A percentile compares a stretch with the other conserved stretches of the same genome.
phyloP scores from a whole-genome alignment of 257 asterid genomes.

The Salvia splendens region DNA sequence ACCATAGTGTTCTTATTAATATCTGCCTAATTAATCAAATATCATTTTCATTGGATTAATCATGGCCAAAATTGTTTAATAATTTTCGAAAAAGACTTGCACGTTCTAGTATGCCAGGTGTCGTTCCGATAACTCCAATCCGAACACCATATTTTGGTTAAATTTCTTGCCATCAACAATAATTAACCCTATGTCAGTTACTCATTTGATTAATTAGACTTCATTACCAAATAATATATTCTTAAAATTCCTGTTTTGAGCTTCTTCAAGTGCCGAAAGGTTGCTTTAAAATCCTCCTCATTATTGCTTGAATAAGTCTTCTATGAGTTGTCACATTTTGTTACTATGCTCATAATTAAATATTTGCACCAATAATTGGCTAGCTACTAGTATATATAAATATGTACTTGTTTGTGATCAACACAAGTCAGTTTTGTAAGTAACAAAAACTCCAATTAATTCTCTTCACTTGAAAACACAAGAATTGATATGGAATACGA shows the following conservation, averaged over 20 bases:
- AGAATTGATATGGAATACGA: conserved; percentile 46
- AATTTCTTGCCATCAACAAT: conserved; percentile 25
- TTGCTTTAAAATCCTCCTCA: conserved; percentile 29
- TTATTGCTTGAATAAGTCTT: conserved; percentile 36
- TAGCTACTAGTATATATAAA: too few relatives aligned
- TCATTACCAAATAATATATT: background rate
- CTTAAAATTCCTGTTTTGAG: conserved; percentile 20
- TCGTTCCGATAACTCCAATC: conserved; percentile 30
- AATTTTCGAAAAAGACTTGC: conserved; percentile 32
- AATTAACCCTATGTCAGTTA: background rate
- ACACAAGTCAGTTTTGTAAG: background rate
- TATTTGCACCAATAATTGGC: background rate
- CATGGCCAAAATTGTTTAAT: conserved; percentile 8
- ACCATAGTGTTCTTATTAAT: conserved; percentile 6
- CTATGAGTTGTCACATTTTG: conserved; percentile 28
- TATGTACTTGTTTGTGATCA: too few relatives aligned
- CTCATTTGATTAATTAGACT: conserved; percentile 8
- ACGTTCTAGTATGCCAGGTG: conserved; percentile 39
- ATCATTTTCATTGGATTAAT: conserved; percentile 24
- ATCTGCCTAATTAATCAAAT: conserved; percentile 17
- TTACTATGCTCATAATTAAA: background rate
- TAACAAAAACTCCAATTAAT: too few relatives aligned
- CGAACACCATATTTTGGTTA: conserved; percentile 27
- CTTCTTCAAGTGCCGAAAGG: conserved; percentile 37
- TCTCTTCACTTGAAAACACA: background rate